phyloP scores from a whole-genome alignment of 495 filamentous ascomycete genomes.

The Penicillium goetzii region DNA sequence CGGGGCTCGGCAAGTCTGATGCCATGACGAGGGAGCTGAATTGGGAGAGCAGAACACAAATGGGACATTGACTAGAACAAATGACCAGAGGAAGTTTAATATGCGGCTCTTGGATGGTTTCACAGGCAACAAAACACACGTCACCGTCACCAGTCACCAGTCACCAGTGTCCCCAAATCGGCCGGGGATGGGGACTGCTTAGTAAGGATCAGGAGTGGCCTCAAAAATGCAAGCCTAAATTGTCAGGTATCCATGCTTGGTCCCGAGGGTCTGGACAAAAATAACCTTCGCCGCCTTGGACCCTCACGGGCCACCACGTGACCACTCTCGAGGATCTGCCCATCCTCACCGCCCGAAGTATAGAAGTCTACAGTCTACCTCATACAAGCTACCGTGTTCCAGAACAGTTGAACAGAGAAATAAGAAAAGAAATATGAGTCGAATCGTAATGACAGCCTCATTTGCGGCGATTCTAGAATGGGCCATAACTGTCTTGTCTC shows the following conservation, averaged over 20 bases:
- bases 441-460: too few relatives aligned
- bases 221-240: neutral
- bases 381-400: too few relatives aligned
- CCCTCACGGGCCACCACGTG: too few relatives aligned
- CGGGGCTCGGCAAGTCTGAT: slow-evolving; percentile 51
- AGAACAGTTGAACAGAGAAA: too few relatives aligned
- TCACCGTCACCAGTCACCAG: slow-evolving; percentile 20
- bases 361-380: too few relatives aligned
- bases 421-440: too few relatives aligned
- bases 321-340: too few relatives aligned
- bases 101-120: slow-evolving; percentile 7
- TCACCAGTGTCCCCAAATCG: neutral
- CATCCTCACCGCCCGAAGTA: too few relatives aligned
- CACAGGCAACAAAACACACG: slow-evolving; percentile 31
- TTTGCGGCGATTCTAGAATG: too few relatives aligned
- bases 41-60: neutral
- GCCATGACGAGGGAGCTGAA: slow-evolving; percentile 36
- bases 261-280: neutral
- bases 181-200: neutral
- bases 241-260: neutral
- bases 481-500: too few relatives aligned
- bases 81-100: neutral
- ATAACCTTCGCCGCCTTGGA: too few relatives aligned
- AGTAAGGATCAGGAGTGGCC: slow-evolving; percentile 1
- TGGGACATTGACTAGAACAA: slow-evolving; percentile 11